A percentile compares a stretch with the other conserved stretches of the same genome.
phyloP scores from a whole-genome alignment of 2,329 filamentous ascomycete species.

The Claviceps maximensis region DNA sequence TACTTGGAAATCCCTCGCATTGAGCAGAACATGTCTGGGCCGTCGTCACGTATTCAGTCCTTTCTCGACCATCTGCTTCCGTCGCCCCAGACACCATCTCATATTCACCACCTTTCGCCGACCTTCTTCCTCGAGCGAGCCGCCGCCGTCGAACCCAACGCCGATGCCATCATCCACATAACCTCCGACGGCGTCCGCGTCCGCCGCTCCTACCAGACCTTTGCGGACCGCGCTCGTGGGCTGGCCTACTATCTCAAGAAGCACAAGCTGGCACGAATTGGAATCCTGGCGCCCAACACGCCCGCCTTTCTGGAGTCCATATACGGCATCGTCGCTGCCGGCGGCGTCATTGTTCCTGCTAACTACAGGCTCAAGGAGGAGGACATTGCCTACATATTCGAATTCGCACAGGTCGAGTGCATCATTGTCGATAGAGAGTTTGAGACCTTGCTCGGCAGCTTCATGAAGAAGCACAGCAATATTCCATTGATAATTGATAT shows the following conservation, averaged over 20 bases:
- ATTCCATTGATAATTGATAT: slow-evolving; percentile 65
- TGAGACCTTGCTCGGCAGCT: slow-evolving; percentile 53
- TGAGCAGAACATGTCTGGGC: slow-evolving; percentile 44
- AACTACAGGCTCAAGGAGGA: slow-evolving; percentile 60
- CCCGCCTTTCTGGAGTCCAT: slow-evolving; percentile 87
- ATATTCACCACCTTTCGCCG: slow-evolving; percentile 70
- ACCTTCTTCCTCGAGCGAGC: slow-evolving; percentile 80
- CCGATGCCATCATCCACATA: slow-evolving; percentile 72
- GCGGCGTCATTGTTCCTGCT: slow-evolving; percentile 58
- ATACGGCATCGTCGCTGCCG: slow-evolving; percentile 74
- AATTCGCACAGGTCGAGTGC: slow-evolving; percentile 71
- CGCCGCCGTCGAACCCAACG: slow-evolving; percentile 75
- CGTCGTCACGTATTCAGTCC: slow-evolving; percentile 45
- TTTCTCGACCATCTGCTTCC: slow-evolving; percentile 39
- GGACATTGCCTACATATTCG: slow-evolving; percentile 84
- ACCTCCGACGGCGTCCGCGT: slow-evolving; percentile 65
- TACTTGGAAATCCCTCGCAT: background rate
- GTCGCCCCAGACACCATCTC: slow-evolving; percentile 31
- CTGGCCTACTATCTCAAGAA: slow-evolving; percentile 78
- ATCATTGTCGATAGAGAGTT: slow-evolving; percentile 85
- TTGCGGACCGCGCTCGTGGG: slow-evolving; percentile 75
- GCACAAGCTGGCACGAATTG: slow-evolving; percentile 61
- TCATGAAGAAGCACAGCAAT: slow-evolving; percentile 43
- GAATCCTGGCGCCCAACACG: slow-evolving; percentile 82
- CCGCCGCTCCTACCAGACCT: slow-evolving; percentile 64